A percentile compares a stretch with the other conserved stretches of the same genome.
Evolutionary conservation across 805 yeast species (phyloP).

Genomic region (Saturnispora kantuleensis): DNA sequence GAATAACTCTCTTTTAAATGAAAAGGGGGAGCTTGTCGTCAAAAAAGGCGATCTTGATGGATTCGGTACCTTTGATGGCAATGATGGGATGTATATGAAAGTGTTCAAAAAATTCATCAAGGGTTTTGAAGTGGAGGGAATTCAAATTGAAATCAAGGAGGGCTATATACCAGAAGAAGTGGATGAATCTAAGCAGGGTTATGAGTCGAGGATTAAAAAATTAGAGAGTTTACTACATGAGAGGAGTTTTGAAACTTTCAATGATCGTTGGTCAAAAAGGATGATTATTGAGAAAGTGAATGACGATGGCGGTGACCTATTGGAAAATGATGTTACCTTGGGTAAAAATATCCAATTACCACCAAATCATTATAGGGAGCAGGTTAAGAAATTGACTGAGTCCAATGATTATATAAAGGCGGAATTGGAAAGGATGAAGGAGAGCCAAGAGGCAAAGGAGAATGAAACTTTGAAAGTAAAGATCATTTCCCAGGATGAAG

Average conservation of each 20-base stretch:
- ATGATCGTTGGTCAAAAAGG: constrained; percentile 26
- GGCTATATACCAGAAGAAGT: constrained; percentile 14
- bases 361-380: constrained; percentile 22
- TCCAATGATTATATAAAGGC: constrained; percentile 17
- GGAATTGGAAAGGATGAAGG: constrained; percentile 13
- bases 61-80: constrained; percentile 24
- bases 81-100: constrained; percentile 27
- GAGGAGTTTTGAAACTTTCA: constrained; percentile 49
- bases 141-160: constrained; percentile 24
- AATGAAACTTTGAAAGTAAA: constrained; percentile 9
- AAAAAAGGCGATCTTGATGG: constrained; percentile 18
- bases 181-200: constrained; percentile 32
- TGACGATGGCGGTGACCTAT: constrained; percentile 4
- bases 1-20: constrained; percentile 12
- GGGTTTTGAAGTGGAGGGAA: constrained; percentile 32
- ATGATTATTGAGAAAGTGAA: too few relatives aligned
- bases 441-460: constrained; percentile 11
- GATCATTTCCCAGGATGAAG: neutral
- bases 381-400: constrained; percentile 15
- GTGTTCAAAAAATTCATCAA: constrained; percentile 36
- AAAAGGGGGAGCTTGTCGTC: constrained; percentile 18
- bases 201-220: constrained; percentile 62
- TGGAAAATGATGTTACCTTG: constrained; percentile 14
- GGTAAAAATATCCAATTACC: constrained; percentile 20
- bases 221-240: constrained; percentile 72